Evolutionary conservation across 345 rosid genomes (phyloP).

Genomic region (Eucalyptus sp.): DNA sequence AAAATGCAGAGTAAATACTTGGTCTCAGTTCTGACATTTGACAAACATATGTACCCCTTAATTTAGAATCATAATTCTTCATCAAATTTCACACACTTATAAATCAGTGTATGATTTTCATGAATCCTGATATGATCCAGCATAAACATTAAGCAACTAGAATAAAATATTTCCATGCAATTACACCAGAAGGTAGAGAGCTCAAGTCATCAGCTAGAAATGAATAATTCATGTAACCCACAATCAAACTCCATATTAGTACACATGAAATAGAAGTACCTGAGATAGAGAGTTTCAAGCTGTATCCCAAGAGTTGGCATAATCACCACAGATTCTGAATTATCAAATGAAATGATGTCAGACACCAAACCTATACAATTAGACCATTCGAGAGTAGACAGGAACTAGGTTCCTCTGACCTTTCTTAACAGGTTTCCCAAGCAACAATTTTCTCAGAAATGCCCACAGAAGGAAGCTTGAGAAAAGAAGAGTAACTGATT

Average conservation of each 20-base stretch:
- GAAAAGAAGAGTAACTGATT: conserved; percentile 15
- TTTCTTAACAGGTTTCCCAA: conserved; percentile 39
- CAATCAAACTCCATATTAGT: background rate
- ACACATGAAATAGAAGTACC: conserved; percentile 18
- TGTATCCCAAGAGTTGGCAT: conserved; percentile 79
- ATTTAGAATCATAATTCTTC: background rate
- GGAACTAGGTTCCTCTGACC: conserved; percentile 21
- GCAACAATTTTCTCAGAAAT: conserved; percentile 21
- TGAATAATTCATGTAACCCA: background rate
- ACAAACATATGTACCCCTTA: background rate
- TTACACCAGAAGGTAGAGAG: background rate
- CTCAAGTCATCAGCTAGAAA: background rate
- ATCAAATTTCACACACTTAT: background rate
- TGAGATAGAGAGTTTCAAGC: conserved; percentile 64
- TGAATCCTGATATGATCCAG: background rate
- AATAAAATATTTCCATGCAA: background rate
- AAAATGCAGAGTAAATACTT: background rate
- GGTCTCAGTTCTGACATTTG: background rate
- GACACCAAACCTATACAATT: background rate
- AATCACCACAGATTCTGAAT: conserved; percentile 65
- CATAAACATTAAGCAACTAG: background rate
- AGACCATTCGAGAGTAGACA: background rate
- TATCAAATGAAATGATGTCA: conserved; percentile 7
- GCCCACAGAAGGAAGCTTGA: conserved; percentile 44
- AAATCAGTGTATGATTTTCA: background rate